These are phyloP conservation scores for Hymenoscyphus albidus DNA, from an alignment of 2,329 filamentous ascomycete genomes.

Conservation along the genomic window DNA sequence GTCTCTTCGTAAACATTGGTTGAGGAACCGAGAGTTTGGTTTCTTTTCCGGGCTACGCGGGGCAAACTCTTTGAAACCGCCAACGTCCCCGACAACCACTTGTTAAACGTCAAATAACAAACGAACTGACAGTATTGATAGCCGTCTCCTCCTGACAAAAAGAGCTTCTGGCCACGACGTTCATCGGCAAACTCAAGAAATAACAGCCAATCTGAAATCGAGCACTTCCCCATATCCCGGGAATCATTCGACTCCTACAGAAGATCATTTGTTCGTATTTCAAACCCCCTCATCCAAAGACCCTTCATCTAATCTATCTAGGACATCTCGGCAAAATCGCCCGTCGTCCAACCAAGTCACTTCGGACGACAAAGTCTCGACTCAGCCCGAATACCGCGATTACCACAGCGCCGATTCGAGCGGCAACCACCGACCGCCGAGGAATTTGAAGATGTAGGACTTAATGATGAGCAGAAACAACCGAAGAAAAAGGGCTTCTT, in stretches of 20 bases:
- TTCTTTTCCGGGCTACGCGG: background rate
- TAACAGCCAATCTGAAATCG: slow-evolving; percentile 69
- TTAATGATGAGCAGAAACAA: slow-evolving; percentile 64
- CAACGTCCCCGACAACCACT: background rate
- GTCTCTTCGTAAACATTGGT: background rate
- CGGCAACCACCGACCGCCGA: slow-evolving; percentile 64
- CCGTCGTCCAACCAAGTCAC: slow-evolving; percentile 59
- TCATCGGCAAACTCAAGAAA: slow-evolving; percentile 52
- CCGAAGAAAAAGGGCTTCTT: slow-evolving; percentile 74
- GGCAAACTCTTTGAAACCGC: background rate
- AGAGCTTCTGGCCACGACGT: slow-evolving; percentile 66
- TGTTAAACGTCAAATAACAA: background rate
- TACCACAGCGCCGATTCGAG: slow-evolving; percentile 56
- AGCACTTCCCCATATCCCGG: slow-evolving; percentile 90
- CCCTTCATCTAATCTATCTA: slow-evolving; percentile 39
- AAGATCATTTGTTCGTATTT: slow-evolving; percentile 78
- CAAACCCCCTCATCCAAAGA: slow-evolving; percentile 9
- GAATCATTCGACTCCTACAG: slow-evolving; percentile 97
- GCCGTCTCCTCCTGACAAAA: slow-evolving; percentile 83
- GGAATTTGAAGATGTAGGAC: slow-evolving; percentile 88
- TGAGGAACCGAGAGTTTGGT: background rate
- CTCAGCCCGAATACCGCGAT: slow-evolving; percentile 61
- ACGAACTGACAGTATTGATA: slow-evolving; percentile 50
- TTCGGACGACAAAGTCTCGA: slow-evolving; percentile 75
- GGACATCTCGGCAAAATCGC: slow-evolving; percentile 89